These are phyloP conservation scores for Thalassiosira exigua DNA, from an alignment of 352 stramenopile species.

Conservation along the genomic window DNA sequence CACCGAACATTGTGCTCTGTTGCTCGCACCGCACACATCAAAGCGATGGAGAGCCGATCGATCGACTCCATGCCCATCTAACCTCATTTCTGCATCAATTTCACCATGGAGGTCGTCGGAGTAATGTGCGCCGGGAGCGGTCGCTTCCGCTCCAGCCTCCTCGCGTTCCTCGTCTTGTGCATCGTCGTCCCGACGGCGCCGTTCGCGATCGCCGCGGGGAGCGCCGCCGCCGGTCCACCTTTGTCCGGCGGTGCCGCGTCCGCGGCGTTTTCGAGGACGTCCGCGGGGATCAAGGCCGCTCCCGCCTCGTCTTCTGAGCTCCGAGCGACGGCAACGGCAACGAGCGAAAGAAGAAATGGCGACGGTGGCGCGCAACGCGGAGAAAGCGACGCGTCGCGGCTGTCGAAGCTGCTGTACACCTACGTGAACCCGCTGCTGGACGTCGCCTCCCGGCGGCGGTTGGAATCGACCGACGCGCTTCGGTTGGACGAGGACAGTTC, in stretches of 20 bases:
- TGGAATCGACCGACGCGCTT: slow-evolving; percentile 69
- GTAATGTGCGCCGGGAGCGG: too few relatives aligned
- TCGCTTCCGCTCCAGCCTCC: not conserved
- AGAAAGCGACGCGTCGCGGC: slow-evolving; percentile 48
- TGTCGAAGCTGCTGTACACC: slow-evolving; percentile 62
- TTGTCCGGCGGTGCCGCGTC: not conserved
- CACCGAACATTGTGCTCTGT: too few relatives aligned
- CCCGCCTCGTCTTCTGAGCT: too few relatives aligned
- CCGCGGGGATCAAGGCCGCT: too few relatives aligned
- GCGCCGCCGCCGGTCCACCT: not conserved
- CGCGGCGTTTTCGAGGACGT: not conserved
- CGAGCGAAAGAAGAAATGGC: too few relatives aligned
- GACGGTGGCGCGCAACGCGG: slow-evolving; percentile 37
- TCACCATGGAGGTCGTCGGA: too few relatives aligned
- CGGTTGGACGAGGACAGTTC: slow-evolving; percentile 29
- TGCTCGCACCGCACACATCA: too few relatives aligned
- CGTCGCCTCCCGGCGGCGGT: slow-evolving; percentile 44
- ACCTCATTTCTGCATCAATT: too few relatives aligned
- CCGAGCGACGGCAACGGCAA: too few relatives aligned
- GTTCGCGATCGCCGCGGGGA: not conserved
- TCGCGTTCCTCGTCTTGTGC: not conserved
- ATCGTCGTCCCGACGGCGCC: slow-evolving; percentile 16
- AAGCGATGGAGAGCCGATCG: too few relatives aligned
- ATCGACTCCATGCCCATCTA: too few relatives aligned
- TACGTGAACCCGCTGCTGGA: slow-evolving; percentile 71